Conservation (phyloP, 306 rosid species). For the Morella rubra region DNA sequence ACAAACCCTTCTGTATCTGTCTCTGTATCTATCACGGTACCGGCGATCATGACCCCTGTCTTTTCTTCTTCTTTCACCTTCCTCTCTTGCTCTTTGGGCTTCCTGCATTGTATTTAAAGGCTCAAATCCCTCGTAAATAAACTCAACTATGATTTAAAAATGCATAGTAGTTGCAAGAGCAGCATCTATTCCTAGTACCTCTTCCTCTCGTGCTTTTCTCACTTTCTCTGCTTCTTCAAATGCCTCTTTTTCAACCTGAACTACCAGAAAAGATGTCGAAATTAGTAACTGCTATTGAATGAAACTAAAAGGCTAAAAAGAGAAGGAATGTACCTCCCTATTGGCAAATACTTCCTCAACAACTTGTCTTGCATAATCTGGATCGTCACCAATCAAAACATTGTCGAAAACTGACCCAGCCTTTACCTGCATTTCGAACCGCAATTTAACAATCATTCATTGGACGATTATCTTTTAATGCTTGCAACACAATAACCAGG, state of each 20-base stretch:
- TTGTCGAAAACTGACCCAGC: constrained; percentile 60
- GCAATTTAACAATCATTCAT: constrained; percentile 11
- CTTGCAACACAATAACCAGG: constrained; percentile 20
- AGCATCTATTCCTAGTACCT: constrained; percentile 46
- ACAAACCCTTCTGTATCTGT: constrained; percentile 69
- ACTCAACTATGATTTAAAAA: constrained; percentile 10
- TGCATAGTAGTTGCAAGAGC: background rate
- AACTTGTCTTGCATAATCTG: constrained; percentile 58
- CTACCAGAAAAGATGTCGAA: constrained; percentile 15
- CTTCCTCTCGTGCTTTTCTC: constrained; percentile 80
- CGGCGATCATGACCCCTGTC: constrained; percentile 81
- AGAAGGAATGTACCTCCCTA: constrained; percentile 44
- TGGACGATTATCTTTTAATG: constrained; percentile 10
- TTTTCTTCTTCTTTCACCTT: constrained; percentile 82
- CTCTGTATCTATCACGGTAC: constrained; percentile 63
- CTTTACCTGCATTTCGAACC: constrained; percentile 46
- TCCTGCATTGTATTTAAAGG: constrained; percentile 55
- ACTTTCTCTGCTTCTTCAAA: constrained; percentile 86
- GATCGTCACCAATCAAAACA: constrained; percentile 54
- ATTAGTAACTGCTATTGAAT: constrained; percentile 17
- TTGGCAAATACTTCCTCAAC: constrained; percentile 51
- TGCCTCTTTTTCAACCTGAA: constrained; percentile 76
- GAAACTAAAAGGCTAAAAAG: constrained; percentile 18
- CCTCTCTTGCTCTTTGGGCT: constrained; percentile 95
- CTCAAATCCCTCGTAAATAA: constrained; percentile 18